These are phyloP conservation scores for Helianthus tuberosus DNA, from an alignment of 129 eudicot genomes.

Conservation along the genomic window DNA sequence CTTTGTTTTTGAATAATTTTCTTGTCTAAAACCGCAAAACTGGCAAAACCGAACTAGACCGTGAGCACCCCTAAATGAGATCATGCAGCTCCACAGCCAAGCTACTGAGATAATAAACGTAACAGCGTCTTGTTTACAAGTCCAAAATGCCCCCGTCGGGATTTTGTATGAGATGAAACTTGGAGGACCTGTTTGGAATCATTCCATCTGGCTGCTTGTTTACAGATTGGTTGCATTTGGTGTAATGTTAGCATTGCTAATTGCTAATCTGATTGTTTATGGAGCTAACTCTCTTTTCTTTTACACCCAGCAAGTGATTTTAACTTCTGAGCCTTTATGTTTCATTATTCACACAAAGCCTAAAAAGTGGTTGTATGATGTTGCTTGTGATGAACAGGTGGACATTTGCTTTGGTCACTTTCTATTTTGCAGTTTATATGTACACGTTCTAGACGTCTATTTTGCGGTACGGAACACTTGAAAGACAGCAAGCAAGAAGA, in stretches of 20 bases:
- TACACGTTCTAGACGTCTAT: neutral
- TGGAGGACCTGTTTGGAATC: conserved; percentile 68
- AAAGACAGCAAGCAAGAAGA: no score
- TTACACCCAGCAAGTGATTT: neutral
- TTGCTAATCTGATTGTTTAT: conserved; percentile 35
- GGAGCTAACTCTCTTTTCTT: conserved; percentile 46
- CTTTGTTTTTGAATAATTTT: no score
- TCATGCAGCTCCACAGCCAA: no score
- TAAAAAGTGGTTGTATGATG: neutral
- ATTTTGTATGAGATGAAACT: conserved; percentile 58
- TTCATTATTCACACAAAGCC: neutral
- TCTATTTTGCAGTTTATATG: conserved; percentile 72
- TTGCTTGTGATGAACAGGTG: conserved; percentile 61
- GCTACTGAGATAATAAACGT: no score
- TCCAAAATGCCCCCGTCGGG: conserved; percentile 21
- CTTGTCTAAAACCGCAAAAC: no score
- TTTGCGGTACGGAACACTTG: no score
- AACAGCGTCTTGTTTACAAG: no score
- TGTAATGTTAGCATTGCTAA: conserved; percentile 54
- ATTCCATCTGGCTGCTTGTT: conserved; percentile 71
- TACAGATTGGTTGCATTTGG: conserved; percentile 67
- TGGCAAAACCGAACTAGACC: no score
- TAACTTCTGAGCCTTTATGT: neutral
- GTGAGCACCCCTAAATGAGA: no score
- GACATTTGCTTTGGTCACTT: conserved; percentile 82